A percentile compares a stretch with the other conserved stretches of the same genome.
Conservation (phyloP, 805 yeast species). For the Candida coquimbonensis region DNA sequence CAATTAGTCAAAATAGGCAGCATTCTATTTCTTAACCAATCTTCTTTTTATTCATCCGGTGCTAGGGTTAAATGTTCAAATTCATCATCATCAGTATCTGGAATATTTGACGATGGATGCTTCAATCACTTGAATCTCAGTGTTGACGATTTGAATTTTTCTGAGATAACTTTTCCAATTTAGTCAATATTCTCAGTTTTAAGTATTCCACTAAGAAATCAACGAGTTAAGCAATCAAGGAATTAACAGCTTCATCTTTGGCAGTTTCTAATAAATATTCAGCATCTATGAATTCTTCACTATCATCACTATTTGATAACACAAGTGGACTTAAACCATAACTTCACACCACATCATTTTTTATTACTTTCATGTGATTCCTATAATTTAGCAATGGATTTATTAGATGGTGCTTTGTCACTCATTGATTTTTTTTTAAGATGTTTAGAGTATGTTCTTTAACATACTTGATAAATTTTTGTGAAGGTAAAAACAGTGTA, state of each 20-base stretch:
- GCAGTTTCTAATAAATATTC: slow-evolving; percentile 9
- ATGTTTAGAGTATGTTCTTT: slow-evolving; percentile 14
- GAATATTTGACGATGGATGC: slow-evolving; percentile 5
- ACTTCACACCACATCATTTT: slow-evolving; percentile 19
- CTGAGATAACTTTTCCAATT: slow-evolving; percentile 1
- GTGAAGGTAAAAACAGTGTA: slow-evolving; percentile 27
- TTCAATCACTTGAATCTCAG: slow-evolving; percentile 12
- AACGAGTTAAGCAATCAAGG: slow-evolving; percentile 15
- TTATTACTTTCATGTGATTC: slow-evolving; percentile 12
- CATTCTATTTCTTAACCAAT: slow-evolving; percentile 19
- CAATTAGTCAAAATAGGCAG: slow-evolving; percentile 14
- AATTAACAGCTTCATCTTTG: slow-evolving; percentile 15
- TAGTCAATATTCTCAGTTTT: slow-evolving; percentile 1
- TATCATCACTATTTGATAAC: slow-evolving; percentile 9
- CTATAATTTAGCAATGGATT: slow-evolving; percentile 10
- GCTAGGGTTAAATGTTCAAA: slow-evolving; percentile 15
- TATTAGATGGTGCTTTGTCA: slow-evolving; percentile 5
- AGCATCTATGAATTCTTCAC: slow-evolving; percentile 8
- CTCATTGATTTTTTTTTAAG: slow-evolving; percentile 8
- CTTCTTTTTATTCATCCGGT: slow-evolving; percentile 17
- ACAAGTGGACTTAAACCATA: slow-evolving; percentile 17
- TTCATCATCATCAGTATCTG: slow-evolving; percentile 5
- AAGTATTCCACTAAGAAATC: slow-evolving; percentile 15
- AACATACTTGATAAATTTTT: slow-evolving; percentile 19
- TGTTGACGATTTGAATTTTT: slow-evolving; percentile 1